Percentiles rank a stretch among this genome's conserved stretches.
These are phyloP conservation scores for Gossypioides kirkii DNA, from an alignment of 345 rosid species.

Conservation along the genomic window DNA sequence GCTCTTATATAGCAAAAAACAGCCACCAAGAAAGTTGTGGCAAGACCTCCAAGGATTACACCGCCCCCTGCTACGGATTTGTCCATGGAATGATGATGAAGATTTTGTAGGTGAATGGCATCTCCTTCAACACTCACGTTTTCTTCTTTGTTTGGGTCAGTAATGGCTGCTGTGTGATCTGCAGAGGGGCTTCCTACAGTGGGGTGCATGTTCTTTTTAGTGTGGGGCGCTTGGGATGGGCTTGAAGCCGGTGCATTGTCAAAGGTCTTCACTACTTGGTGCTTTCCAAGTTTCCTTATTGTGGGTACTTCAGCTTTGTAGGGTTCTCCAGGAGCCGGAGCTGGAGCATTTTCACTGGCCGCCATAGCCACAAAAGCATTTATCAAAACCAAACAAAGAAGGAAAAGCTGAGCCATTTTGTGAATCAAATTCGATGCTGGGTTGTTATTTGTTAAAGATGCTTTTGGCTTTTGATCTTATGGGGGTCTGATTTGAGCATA, in stretches of 20 bases:
- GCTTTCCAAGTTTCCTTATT: conserved; percentile 44
- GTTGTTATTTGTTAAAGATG: not conserved
- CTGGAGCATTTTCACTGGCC: conserved; percentile 10
- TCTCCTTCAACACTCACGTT: conserved; percentile 17
- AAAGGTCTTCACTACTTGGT: not conserved
- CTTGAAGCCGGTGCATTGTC: conserved; percentile 14
- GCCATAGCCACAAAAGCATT: conserved; percentile 21
- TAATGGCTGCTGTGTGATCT: conserved; percentile 11
- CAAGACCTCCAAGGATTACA: conserved; percentile 72
- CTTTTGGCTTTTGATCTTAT: not conserved
- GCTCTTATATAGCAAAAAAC: conserved; percentile 72
- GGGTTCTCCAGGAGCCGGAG: conserved; percentile 19
- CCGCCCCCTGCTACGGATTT: conserved; percentile 80
- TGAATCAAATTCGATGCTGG: not conserved
- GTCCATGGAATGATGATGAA: conserved; percentile 48
- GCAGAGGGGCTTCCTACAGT: not conserved
- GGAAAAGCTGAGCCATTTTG: conserved; percentile 24
- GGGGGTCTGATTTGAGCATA: not conserved
- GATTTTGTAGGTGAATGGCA: conserved; percentile 12
- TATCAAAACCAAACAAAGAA: conserved; percentile 29
- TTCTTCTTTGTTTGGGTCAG: not conserved
- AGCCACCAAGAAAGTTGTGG: conserved; percentile 55
- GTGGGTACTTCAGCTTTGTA: conserved; percentile 19
- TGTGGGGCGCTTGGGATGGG: conserved; percentile 13
- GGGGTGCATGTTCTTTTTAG: not conserved